A percentile compares a stretch with the other conserved stretches of the same genome.
Evolutionary conservation across 2,329 filamentous ascomycete genomes (phyloP).

Genomic region (Aspergillus sp.): DNA sequence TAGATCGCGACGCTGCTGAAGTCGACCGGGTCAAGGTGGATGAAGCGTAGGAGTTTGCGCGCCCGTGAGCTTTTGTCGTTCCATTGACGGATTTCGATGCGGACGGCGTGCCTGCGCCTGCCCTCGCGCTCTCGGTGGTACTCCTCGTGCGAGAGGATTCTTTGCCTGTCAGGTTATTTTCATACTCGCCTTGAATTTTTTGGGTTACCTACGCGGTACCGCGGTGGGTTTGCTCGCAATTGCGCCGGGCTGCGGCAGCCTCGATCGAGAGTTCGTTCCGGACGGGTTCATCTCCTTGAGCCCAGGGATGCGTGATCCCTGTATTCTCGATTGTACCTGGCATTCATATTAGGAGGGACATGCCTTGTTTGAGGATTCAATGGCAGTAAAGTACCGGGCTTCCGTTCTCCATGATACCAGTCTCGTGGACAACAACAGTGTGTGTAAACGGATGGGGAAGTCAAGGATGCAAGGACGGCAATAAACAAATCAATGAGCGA

Average conservation of each 20-base stretch:
- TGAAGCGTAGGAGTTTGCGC: slow-evolving; percentile 35
- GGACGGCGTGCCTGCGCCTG: slow-evolving; percentile 23
- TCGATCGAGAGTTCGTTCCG: slow-evolving; percentile 53
- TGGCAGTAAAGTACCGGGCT: slow-evolving; percentile 26
- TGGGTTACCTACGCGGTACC: slow-evolving; percentile 36
- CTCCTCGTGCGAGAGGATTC: slow-evolving; percentile 51
- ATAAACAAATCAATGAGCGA: slow-evolving; percentile 7
- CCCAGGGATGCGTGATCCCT: slow-evolving; percentile 34
- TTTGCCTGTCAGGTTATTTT: slow-evolving; percentile 31
- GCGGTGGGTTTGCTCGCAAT: slow-evolving; percentile 50
- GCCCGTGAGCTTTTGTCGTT: slow-evolving; percentile 44
- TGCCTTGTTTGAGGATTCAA: not conserved
- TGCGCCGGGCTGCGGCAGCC: slow-evolving; percentile 45
- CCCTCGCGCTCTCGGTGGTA: slow-evolving; percentile 43
- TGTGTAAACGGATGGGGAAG: not conserved
- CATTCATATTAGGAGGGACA: slow-evolving; percentile 6
- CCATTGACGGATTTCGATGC: slow-evolving; percentile 34
- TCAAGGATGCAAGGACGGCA: slow-evolving; percentile 8
- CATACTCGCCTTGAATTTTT: slow-evolving; percentile 10
- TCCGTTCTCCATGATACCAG: slow-evolving; percentile 32
- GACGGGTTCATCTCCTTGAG: slow-evolving; percentile 54
- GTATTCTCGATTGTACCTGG: slow-evolving; percentile 28
- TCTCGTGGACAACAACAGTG: not conserved
- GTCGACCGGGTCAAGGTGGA: slow-evolving; percentile 39
- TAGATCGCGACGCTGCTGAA: slow-evolving; percentile 46